Base-by-base conservation (phyloP, 2,329 filamentous ascomycete genomes). In the Polychaeton citri region DNA sequence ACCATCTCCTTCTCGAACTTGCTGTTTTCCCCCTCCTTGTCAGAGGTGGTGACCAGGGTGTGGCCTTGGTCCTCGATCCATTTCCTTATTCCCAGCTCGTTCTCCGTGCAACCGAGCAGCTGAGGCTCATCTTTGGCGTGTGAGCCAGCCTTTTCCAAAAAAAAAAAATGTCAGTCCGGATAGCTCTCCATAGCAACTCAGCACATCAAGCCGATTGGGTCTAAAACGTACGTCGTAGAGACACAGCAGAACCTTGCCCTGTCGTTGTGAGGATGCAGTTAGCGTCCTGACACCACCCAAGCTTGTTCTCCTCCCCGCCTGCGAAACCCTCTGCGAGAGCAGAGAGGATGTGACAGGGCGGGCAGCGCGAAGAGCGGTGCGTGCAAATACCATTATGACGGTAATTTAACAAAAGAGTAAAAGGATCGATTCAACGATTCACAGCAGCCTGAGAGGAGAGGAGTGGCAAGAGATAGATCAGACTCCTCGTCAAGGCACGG, bases 61-160 rank as follows among this genome's bases (percentile, higher is more conserved):
- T 98, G 90, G 54, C 90, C 90, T 63, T 92, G 80, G 43, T 88
- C 83, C 72, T 96, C 90, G 51, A 98, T 79, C 88, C 90, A 98
- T 67, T 92, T 87, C 59, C 90, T 78, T 59, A 98, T 71, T 52
- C 90, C 90, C 43, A 98, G 84, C 74, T 98, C 90, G 64, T 96
- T 96, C 74, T 98, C 85, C 33, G 86, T 95, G 45, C 90, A 94
- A 56, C 90, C 90, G 54, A 95, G 77, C 52, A 98, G 74, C 54
- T 74, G 75, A 46, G 87, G 86, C 61, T 92, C 85, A 58, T 95
- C 73, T 65, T 81, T 68, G 67, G 87, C 86, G 70, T 94, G 85
- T 68, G 85, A 69, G 60, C 76, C 74, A 61, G 86, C 75, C 74
- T 78, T n/a, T n/a, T n/a, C n/a, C n/a, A n/a, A n/a, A n/a, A n/a